A percentile compares a stretch with the other conserved stretches of the same genome.
Conservation (phyloP, 2,329 filamentous ascomycete genomes). For the Epichloe coenophiala region DNA sequence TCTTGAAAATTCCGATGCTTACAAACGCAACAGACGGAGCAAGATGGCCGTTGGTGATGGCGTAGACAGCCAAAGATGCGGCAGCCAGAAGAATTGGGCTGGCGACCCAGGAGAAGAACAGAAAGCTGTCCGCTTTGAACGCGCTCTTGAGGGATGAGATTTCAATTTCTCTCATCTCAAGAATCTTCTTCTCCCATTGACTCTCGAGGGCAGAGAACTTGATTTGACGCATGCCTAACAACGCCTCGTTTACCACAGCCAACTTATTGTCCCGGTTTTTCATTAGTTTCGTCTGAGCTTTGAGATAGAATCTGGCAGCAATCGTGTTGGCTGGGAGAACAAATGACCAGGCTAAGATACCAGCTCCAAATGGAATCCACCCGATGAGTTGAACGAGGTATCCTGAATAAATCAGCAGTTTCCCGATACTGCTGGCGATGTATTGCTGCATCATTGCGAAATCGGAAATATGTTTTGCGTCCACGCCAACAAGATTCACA, state of each 20-base stretch:
- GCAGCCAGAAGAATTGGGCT: slow-evolving; percentile 63
- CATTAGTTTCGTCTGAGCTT: slow-evolving; percentile 57
- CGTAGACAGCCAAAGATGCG: slow-evolving; percentile 56
- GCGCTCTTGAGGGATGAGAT: slow-evolving; percentile 52
- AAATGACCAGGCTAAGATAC: slow-evolving; percentile 48
- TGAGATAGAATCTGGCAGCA: slow-evolving; percentile 50
- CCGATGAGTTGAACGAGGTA: slow-evolving; percentile 60
- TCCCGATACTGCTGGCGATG: slow-evolving; percentile 48
- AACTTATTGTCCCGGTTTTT: slow-evolving; percentile 64
- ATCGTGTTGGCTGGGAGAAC: slow-evolving; percentile 57
- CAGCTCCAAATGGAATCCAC: slow-evolving; percentile 53
- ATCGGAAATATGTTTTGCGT: slow-evolving; percentile 54
- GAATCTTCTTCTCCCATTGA: slow-evolving; percentile 61
- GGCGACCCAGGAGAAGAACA: slow-evolving; percentile 57
- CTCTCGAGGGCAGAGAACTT: slow-evolving; percentile 68
- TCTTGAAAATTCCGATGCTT: slow-evolving; percentile 58
- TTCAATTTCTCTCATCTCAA: slow-evolving; percentile 49
- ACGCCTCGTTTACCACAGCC: slow-evolving; percentile 60
- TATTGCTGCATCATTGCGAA: slow-evolving; percentile 55
- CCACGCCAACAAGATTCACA: slow-evolving; percentile 68
- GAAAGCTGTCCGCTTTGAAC: slow-evolving; percentile 48
- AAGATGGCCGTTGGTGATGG: slow-evolving; percentile 46
- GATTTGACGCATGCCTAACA: slow-evolving; percentile 71
- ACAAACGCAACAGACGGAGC: slow-evolving; percentile 67
- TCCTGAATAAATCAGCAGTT: slow-evolving; percentile 49